phyloP scores from a whole-genome alignment of 805 yeast species.

The Candida patagonica region DNA sequence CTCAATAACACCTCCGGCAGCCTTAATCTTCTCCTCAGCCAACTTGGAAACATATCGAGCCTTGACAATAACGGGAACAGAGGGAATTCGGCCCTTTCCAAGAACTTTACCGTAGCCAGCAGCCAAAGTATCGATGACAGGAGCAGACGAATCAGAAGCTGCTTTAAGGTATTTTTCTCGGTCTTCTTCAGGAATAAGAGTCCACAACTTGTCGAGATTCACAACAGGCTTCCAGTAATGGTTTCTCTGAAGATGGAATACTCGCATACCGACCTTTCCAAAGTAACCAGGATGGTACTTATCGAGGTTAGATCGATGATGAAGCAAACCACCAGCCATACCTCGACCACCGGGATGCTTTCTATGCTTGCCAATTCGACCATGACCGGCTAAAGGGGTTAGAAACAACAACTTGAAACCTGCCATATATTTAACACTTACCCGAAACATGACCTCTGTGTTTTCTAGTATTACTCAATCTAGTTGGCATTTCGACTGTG shows the following conservation, averaged over 20 bases:
- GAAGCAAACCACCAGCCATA: conserved; percentile 99
- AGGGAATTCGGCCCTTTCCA: conserved; percentile 98
- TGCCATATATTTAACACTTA: conserved; percentile 39
- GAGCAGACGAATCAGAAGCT: conserved; percentile 83
- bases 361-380: conserved; percentile 99
- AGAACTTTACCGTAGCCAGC: conserved; percentile 99
- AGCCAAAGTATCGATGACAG: conserved; percentile 98
- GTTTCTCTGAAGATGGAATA: conserved; percentile 91
- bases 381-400: conserved; percentile 85
- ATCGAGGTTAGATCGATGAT: conserved; percentile 99
- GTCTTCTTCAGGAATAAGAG: conserved; percentile 86
- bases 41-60: conserved; percentile 98
- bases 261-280: conserved; percentile 99
- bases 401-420: conserved; percentile 11
- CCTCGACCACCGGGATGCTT: conserved; percentile 99
- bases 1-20: conserved; percentile 99
- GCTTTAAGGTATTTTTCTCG: conserved; percentile 87
- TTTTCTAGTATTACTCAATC: conserved; percentile 99
- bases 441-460: conserved; percentile 99
- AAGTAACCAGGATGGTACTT: conserved; percentile 99
- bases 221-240: conserved; percentile 97
- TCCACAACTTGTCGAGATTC: conserved; percentile 98
- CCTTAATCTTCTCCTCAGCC: conserved; percentile 99
- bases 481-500: conserved; percentile 72
- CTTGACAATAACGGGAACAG: conserved; percentile 97